phyloP scores from a whole-genome alignment of 371 early-diverging fungal species.

The Apophysomyces ossiformis region DNA sequence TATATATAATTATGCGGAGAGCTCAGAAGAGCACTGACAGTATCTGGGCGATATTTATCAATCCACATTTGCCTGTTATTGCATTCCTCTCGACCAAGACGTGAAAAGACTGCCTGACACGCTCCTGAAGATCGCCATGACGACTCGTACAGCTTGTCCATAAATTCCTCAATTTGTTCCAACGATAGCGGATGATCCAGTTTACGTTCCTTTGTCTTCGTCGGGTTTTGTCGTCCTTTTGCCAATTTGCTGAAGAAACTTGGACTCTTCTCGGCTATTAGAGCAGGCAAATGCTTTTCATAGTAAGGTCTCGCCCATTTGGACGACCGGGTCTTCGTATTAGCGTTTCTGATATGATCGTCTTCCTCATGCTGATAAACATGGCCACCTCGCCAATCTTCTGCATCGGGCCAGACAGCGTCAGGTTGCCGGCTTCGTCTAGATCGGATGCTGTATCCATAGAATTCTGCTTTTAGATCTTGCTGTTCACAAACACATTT shows the following conservation, averaged over 20 bases:
- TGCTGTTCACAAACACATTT: not conserved
- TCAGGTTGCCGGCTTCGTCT: not conserved
- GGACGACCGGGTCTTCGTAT: not conserved
- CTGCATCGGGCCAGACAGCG: conserved; percentile 2
- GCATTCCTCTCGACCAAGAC: not conserved
- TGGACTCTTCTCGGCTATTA: not conserved
- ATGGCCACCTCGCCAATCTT: not conserved
- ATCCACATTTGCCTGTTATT: conserved; percentile 21
- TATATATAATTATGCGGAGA: conserved; percentile 15
- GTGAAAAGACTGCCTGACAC: not conserved
- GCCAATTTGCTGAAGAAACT: not conserved
- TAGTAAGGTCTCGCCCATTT: not conserved
- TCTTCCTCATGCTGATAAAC: not conserved
- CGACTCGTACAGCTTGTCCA: not conserved
- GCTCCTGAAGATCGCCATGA: not conserved
- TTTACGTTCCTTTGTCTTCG: not conserved
- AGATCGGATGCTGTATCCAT: conserved; percentile 2
- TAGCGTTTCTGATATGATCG: not conserved
- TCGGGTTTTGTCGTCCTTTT: not conserved
- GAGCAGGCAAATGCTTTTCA: not conserved
- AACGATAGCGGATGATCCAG: not conserved
- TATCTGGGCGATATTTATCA: conserved; percentile 39
- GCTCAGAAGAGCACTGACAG: conserved; percentile 23
- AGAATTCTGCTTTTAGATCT: conserved; percentile 2
- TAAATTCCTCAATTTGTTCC: not conserved